A percentile compares a stretch with the other conserved stretches of the same genome.
Conservation (phyloP, 345 rosid genomes). For the Viola odorata region DNA sequence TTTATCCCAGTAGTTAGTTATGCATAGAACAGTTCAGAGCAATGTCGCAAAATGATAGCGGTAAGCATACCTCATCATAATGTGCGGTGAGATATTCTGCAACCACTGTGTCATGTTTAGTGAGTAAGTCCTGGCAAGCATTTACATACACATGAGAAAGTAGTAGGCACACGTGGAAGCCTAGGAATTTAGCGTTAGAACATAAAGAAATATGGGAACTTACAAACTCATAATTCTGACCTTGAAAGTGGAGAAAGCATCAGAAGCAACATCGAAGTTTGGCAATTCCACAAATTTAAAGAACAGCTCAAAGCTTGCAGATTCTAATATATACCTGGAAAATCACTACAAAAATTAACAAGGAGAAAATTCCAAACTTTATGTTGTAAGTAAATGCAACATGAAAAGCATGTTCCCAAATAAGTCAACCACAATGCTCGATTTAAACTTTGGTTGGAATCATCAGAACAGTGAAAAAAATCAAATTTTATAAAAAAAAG, state of each 20-base stretch:
- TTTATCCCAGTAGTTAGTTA: neutral
- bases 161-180: constrained; percentile 8
- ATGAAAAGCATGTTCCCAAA: constrained; percentile 6
- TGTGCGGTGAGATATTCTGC: constrained; percentile 73
- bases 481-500: too few relatives aligned
- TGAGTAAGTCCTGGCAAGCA: constrained; percentile 75
- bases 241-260: constrained; percentile 97
- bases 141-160: constrained; percentile 8
- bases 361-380: constrained; percentile 27
- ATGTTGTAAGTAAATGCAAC: neutral
- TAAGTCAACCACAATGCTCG: constrained; percentile 1
- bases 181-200: constrained; percentile 10
- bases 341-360: constrained; percentile 46
- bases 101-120: constrained; percentile 69
- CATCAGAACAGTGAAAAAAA: neutral
- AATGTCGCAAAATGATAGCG: neutral
- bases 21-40: constrained; percentile 1
- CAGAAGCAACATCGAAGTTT: constrained; percentile 90
- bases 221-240: constrained; percentile 34
- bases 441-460: neutral
- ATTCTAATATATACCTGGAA: constrained; percentile 88
- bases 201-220: constrained; percentile 9
- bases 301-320: constrained; percentile 89
- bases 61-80: constrained; percentile 69
- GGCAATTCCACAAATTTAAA: constrained; percentile 97